Evolutionary conservation across 768 basidiomycete species (phyloP).

Genomic region (Hortiboletus flavorubellus): DNA sequence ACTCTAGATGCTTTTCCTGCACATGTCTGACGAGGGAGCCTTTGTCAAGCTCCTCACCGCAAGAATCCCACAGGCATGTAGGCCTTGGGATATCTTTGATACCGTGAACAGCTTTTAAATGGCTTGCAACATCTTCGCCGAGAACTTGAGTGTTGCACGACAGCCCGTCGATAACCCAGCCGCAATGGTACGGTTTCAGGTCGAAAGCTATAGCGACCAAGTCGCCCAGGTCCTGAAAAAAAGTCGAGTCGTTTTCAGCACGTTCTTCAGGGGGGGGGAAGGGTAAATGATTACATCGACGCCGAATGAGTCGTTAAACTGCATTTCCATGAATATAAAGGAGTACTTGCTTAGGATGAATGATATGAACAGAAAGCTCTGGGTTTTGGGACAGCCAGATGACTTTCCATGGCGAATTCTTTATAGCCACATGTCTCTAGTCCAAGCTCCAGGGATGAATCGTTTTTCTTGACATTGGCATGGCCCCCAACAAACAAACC

Average conservation of each 20-base stretch:
- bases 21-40: conserved; percentile 22
- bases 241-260: neutral
- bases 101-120: conserved; percentile 15
- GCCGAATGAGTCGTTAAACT: conserved; percentile 7
- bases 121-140: conserved; percentile 16
- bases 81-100: neutral
- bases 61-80: conserved; percentile 17
- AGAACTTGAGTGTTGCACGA: conserved; percentile 6
- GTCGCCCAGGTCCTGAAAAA: conserved; percentile 7
- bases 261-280: neutral
- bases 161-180: conserved; percentile 11
- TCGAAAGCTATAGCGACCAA: conserved; percentile 7
- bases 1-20: conserved; percentile 22
- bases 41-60: conserved; percentile 13
- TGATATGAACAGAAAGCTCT: neutral
- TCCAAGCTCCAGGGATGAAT: neutral
- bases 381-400: neutral
- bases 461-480: conserved; percentile 13
- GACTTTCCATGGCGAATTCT: neutral
- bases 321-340: neutral
- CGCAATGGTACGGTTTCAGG: conserved; percentile 1
- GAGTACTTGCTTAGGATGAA: neutral
- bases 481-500: conserved; percentile 16
- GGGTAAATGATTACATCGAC: conserved; percentile 11
- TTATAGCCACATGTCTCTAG: conserved; percentile 12